phyloP scores from a whole-genome alignment of 2,329 filamentous ascomycete genomes.

The Botrytis paeoniae region DNA sequence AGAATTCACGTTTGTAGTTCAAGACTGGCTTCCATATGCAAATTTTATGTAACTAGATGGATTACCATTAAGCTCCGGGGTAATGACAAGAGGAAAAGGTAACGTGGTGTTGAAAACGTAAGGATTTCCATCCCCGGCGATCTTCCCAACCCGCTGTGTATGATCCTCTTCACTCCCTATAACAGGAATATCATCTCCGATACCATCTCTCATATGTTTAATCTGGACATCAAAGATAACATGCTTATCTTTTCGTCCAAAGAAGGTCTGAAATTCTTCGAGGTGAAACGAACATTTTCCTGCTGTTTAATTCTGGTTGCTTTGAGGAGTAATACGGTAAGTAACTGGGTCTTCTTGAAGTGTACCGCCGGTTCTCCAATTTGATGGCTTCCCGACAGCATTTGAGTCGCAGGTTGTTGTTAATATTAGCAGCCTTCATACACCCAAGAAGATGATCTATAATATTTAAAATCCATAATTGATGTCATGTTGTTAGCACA shows the following conservation, averaged over 20 bases:
- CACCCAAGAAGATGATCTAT: accelerated
- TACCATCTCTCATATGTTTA: not conserved
- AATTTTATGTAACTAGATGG: not conserved
- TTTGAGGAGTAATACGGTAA: not conserved
- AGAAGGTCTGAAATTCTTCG: not conserved
- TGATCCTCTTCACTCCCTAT: not conserved
- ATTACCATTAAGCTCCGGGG: not conserved
- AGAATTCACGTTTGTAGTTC: not conserved
- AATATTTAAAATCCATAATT: not conserved
- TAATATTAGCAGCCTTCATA: not conserved
- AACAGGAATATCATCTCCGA: not conserved
- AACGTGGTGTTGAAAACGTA: not conserved
- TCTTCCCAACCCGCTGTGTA: too few relatives aligned
- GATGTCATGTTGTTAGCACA: not conserved
- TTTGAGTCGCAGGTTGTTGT: not conserved
- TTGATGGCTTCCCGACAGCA: not conserved
- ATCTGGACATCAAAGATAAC: not conserved
- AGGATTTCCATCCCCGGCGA: not conserved
- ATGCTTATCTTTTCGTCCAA: not conserved
- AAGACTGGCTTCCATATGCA: not conserved
- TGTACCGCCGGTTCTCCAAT: not conserved
- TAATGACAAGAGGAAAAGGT: not conserved
- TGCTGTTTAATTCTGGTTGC: not conserved
- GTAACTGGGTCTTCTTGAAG: not conserved
- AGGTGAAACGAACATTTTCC: not conserved